phyloP scores from a whole-genome alignment of 2,329 filamentous ascomycete genomes.

The Penicillium polonicum region DNA sequence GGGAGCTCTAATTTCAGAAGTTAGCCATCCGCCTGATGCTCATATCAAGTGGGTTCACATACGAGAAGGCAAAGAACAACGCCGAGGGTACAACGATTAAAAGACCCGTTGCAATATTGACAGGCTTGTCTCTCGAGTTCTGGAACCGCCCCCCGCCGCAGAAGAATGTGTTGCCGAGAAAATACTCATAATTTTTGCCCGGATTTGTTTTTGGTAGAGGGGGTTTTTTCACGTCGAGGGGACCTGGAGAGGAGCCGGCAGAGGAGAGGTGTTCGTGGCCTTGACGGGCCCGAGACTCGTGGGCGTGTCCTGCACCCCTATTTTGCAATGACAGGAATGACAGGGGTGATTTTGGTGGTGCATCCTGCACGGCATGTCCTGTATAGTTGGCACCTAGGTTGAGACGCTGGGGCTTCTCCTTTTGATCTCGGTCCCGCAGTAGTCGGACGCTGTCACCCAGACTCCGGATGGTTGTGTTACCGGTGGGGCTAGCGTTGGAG shows the following conservation, averaged over 20 bases:
- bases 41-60: constrained; percentile 16
- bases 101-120: constrained; percentile 83
- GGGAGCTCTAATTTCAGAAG: constrained; percentile 51
- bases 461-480: constrained; percentile 59
- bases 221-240: constrained; percentile 51
- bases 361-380: constrained; percentile 53
- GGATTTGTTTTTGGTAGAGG: constrained; percentile 40
- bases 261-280: constrained; percentile 84
- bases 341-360: constrained; percentile 67
- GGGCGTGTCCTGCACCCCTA: constrained; percentile 50
- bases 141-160: constrained; percentile 81
- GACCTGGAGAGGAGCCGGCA: constrained; percentile 69
- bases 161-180: constrained; percentile 89
- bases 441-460: constrained; percentile 77
- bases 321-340: constrained; percentile 68
- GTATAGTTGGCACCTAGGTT: constrained; percentile 63
- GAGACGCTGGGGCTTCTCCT: constrained; percentile 42
- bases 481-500: constrained; percentile 71
- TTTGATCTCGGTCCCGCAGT: constrained; percentile 57
- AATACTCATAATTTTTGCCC: constrained; percentile 85
- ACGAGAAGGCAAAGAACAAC: constrained; percentile 79
- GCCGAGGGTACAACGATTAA: constrained; percentile 74
- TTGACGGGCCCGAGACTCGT: constrained; percentile 69
- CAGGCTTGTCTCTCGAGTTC: constrained; percentile 80
- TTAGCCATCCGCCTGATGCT: constrained; percentile 24